phyloP scores from a whole-genome alignment of 805 yeast species.

The Kazachstania bromeliacearum region DNA sequence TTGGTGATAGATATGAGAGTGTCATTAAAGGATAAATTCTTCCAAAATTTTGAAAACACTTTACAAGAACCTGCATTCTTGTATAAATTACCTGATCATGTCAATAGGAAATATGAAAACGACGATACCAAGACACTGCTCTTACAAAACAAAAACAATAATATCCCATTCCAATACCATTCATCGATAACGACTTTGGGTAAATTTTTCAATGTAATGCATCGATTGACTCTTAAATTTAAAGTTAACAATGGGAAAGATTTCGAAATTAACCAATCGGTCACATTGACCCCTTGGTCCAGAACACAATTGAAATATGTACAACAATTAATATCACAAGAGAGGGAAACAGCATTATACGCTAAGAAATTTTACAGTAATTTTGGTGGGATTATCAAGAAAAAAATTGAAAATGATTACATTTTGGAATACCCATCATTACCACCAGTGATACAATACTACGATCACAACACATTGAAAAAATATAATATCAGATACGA shows the following conservation, averaged over 20 bases:
- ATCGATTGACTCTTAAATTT: conserved; percentile 41
- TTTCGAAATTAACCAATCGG: conserved; percentile 40
- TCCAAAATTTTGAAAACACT: conserved; percentile 26
- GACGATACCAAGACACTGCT: conserved; percentile 16
- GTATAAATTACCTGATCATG: conserved; percentile 12
- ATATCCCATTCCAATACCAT: conserved; percentile 34
- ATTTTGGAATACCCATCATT: conserved; percentile 30
- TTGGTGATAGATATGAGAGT: conserved; percentile 20
- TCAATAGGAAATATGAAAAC: background rate
- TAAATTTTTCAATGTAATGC: conserved; percentile 41
- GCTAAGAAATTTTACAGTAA: conserved; percentile 29
- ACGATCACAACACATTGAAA: conserved; percentile 16
- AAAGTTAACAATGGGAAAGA: conserved; percentile 42
- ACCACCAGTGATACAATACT: conserved; percentile 26
- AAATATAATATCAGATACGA: conserved; percentile 15
- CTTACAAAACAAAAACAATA: conserved; percentile 24
- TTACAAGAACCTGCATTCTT: conserved; percentile 25
- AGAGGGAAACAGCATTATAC: conserved; percentile 38
- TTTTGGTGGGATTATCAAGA: conserved; percentile 30
- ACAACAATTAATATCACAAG: conserved; percentile 44
- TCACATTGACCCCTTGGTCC: conserved; percentile 48
- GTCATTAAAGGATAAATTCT: conserved; percentile 21
- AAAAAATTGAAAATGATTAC: conserved; percentile 7
- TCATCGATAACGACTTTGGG: conserved; percentile 38
- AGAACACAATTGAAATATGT: conserved; percentile 38